Evolutionary conservation across 1,284 basidiomycete genomes (phyloP).

Genomic region (Rhodotorula sp.): DNA sequence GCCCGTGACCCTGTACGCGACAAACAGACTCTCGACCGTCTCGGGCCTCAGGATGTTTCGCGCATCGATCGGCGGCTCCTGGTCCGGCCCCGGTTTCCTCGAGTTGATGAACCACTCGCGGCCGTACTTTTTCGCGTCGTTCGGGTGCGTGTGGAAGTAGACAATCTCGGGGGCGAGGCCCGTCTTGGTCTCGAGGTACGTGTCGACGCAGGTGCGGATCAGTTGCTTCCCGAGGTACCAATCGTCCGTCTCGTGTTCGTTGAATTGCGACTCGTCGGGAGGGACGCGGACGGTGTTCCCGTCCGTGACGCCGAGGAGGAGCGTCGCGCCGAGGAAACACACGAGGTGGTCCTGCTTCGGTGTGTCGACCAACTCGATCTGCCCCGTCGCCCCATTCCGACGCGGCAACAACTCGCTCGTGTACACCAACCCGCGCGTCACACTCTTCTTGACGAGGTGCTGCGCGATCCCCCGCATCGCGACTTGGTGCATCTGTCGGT

Average conservation of each 20-base stretch:
- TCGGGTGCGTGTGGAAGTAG: conserved; percentile 62
- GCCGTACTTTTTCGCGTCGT: background rate
- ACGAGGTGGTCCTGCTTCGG: conserved; percentile 83
- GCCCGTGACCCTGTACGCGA: conserved; percentile 80
- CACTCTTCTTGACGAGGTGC: conserved; percentile 67
- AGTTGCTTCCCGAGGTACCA: conserved; percentile 79
- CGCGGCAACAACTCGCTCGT: conserved; percentile 69
- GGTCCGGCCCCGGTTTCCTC: conserved; percentile 12
- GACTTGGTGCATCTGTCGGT: conserved; percentile 82
- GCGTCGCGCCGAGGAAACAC: conserved; percentile 82
- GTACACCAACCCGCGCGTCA: conserved; percentile 60
- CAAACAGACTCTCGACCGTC: conserved; percentile 88
- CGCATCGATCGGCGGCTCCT: conserved; percentile 65
- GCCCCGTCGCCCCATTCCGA: conserved; percentile 44
- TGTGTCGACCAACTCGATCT: conserved; percentile 32
- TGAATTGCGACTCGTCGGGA: conserved; percentile 55
- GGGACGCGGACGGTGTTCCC: conserved; percentile 60
- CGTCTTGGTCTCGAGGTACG: conserved; percentile 74
- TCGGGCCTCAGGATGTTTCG: conserved; percentile 90
- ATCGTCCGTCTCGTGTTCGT: conserved; percentile 62
- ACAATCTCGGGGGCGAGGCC: conserved; percentile 62
- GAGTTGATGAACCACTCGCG: conserved; percentile 82
- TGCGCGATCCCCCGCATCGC: conserved; percentile 78
- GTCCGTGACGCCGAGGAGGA: conserved; percentile 83
- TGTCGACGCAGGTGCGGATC: conserved; percentile 79